Conservation (phyloP, 1,284 basidiomycete genomes). For the Bjerkandera adusta region DNA sequence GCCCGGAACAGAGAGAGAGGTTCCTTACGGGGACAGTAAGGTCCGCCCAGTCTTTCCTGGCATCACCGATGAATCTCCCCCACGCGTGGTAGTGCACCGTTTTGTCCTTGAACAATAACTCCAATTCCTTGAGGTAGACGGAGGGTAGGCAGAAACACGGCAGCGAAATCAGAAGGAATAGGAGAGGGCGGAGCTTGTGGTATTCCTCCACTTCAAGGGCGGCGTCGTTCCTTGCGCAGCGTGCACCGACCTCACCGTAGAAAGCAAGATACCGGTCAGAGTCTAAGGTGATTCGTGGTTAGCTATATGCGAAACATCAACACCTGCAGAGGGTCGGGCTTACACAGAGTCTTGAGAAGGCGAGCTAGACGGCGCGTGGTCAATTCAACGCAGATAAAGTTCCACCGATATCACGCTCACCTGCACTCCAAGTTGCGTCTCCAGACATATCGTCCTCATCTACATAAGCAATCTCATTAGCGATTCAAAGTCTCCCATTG, state of each 20-base stretch:
- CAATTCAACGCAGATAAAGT: too few relatives aligned
- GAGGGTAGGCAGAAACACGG: conserved; percentile 24
- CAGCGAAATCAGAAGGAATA: conserved; percentile 21
- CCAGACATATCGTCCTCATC: too few relatives aligned
- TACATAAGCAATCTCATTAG: too few relatives aligned
- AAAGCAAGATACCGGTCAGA: conserved; percentile 10
- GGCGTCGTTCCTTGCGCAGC: conserved; percentile 15
- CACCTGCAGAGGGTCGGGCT: too few relatives aligned
- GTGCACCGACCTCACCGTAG: conserved; percentile 12
- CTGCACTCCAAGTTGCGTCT: too few relatives aligned
- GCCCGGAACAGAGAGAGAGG: not conserved
- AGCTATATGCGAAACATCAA: too few relatives aligned
- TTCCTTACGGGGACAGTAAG: conserved; percentile 28
- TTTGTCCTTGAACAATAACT: conserved; percentile 24
- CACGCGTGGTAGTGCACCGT: conserved; percentile 25
- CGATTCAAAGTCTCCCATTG: too few relatives aligned
- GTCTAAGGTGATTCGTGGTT: too few relatives aligned
- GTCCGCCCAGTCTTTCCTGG: conserved; percentile 26
- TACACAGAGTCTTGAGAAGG: not conserved
- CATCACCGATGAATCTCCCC: conserved; percentile 21
- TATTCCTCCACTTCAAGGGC: conserved; percentile 9
- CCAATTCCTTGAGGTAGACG: conserved; percentile 22
- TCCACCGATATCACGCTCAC: too few relatives aligned
- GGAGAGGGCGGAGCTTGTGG: conserved; percentile 6
- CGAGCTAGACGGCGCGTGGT: not conserved